phyloP scores from a whole-genome alignment of 2,329 filamentous ascomycete genomes.

The Rhexocercosporidium sp. region DNA sequence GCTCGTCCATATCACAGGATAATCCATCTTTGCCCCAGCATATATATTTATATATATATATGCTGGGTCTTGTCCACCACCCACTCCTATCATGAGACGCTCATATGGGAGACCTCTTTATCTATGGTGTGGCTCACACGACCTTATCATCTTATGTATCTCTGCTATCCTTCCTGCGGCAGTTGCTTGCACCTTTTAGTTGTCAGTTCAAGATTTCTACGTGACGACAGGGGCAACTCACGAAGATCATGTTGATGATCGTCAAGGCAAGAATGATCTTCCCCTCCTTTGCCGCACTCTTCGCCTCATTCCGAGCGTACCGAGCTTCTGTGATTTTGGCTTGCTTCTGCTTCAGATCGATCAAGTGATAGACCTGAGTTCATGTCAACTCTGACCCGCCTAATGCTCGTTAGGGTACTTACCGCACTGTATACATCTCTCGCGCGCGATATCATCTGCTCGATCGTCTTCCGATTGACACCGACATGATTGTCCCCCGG shows the following conservation, averaged over 20 bases:
- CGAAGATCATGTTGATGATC: conserved; percentile 5
- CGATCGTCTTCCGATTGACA: background rate
- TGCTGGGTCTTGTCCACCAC: no score
- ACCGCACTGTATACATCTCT: conserved; percentile 12
- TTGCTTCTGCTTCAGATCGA: conserved; percentile 25
- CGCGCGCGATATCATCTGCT: conserved; percentile 1
- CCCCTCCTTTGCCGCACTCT: conserved; percentile 12
- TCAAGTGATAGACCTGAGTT: conserved; percentile 16
- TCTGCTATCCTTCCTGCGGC: no score
- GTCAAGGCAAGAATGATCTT: conserved; percentile 5
- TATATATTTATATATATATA: no score
- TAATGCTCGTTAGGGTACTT: background rate
- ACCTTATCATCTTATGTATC: no score
- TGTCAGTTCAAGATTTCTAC: no score
- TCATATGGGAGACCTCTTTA: no score
- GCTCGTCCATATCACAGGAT: no score
- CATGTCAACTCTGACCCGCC: no score
- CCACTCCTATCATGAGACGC: no score
- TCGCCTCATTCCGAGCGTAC: conserved; percentile 4
- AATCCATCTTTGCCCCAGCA: no score
- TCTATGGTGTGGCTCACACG: no score
- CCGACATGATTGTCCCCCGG: background rate
- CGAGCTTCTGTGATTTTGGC: conserved; percentile 19
- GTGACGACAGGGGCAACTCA: background rate
- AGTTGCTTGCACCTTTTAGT: no score